phyloP scores from a whole-genome alignment of 192 early-diverging fungal genomes.

The Diversispora epigaea region DNA sequence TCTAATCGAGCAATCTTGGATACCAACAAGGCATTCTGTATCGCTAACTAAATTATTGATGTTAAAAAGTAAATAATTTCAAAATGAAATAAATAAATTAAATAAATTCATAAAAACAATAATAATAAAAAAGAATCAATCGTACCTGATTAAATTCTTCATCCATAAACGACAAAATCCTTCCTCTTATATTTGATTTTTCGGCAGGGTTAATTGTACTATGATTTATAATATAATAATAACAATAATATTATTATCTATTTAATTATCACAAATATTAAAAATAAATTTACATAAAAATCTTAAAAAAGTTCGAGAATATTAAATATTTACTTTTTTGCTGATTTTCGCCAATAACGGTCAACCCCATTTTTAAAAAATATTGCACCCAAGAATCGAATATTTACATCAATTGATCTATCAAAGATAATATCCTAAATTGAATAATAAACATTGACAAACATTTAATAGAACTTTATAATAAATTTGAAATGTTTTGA shows the following conservation, averaged over 20 bases:
- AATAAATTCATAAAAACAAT: background rate
- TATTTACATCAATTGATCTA: constrained; percentile 55
- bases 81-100: background rate
- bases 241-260: constrained; percentile 8
- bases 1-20: constrained; percentile 85
- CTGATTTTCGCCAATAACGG: constrained; percentile 83
- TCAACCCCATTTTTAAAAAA: constrained; percentile 90
- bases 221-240: background rate
- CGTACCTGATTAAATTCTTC: constrained; percentile 67
- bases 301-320: constrained; percentile 1
- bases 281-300: background rate
- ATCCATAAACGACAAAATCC: constrained; percentile 63
- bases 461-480: background rate
- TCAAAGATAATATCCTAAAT: constrained; percentile 77
- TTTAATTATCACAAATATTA: background rate
- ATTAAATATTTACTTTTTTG: constrained; percentile 51
- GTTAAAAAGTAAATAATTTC: background rate
- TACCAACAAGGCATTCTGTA: constrained; percentile 72
- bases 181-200: constrained; percentile 67
- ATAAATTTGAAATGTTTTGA: background rate
- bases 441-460: background rate
- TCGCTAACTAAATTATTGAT: constrained; percentile 53
- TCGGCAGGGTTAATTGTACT: constrained; percentile 69
- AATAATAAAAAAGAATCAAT: background rate
- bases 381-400: constrained; percentile 75